phyloP scores from a whole-genome alignment of 192 early-diverging fungal species.

The Backusella westeae region DNA sequence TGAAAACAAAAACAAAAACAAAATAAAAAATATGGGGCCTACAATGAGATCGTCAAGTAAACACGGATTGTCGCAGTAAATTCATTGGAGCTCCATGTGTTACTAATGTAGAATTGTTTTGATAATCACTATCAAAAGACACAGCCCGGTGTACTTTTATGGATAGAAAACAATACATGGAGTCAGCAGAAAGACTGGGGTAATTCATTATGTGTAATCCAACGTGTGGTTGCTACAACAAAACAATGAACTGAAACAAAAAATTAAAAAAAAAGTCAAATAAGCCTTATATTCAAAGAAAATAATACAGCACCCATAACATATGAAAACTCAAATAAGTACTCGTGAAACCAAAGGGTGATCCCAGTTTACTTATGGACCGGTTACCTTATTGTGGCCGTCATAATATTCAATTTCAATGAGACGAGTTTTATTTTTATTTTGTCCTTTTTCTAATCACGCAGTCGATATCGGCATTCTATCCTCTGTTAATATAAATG shows the following conservation, averaged over 20 bases:
- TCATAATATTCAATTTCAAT: background rate
- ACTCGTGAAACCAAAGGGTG: background rate
- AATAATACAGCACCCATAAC: background rate
- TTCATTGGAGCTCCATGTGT: background rate
- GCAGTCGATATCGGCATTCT: background rate
- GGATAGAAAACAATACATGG: background rate
- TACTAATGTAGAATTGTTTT: background rate
- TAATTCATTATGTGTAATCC: background rate
- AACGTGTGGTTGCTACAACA: background rate
- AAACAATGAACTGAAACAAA: background rate
- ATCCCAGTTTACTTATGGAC: background rate
- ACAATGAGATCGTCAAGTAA: background rate
- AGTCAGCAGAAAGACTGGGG: background rate
- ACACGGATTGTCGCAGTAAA: background rate
- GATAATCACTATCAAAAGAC: background rate
- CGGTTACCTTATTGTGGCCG: background rate
- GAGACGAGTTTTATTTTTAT: background rate
- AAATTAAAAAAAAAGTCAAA: background rate
- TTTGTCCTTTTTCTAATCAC: background rate
- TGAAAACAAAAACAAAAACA: background rate
- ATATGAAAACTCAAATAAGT: background rate
- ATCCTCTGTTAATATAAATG: background rate
- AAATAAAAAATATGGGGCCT: background rate
- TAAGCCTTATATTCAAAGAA: background rate
- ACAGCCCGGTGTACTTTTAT: background rate